These are phyloP conservation scores for Wallacemonas sp. DNA, from an alignment of 208 protist genomes.

Conservation along the genomic window DNA sequence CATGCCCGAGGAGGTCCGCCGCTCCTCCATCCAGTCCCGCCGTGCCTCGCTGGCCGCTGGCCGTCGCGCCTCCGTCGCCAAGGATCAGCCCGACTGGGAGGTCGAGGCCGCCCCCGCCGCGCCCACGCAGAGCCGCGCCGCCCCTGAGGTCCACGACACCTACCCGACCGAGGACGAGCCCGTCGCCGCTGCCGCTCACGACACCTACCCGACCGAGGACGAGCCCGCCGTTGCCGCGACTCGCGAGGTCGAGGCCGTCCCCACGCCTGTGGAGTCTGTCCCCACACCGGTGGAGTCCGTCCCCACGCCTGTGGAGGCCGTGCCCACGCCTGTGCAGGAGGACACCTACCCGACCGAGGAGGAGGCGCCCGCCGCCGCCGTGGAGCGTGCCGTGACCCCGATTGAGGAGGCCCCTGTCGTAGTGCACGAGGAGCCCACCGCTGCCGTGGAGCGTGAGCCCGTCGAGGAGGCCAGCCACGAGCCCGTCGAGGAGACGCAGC, in stretches of 20 bases:
- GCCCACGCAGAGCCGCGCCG: constrained; percentile 16
- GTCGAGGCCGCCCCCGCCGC: constrained; percentile 43
- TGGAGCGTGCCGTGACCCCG: background rate
- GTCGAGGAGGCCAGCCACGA: constrained; percentile 22
- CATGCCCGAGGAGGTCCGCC: constrained; percentile 64
- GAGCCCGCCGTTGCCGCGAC: background rate
- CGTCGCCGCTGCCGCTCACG: constrained; percentile 2
- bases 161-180: background rate
- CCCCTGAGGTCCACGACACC: background rate
- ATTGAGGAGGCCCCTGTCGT: constrained; percentile 11
- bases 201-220: background rate
- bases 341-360: background rate
- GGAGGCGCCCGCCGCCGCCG: background rate
- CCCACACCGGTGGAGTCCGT: background rate
- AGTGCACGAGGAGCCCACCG: constrained; percentile 14
- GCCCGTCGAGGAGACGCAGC: constrained; percentile 2
- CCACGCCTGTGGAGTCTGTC: background rate
- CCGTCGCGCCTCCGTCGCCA: constrained; percentile 31
- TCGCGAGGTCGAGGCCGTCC: background rate
- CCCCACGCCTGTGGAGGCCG: background rate
- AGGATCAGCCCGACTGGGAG: constrained; percentile 44
- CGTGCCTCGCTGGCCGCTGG: constrained; percentile 48
- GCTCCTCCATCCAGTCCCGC: constrained; percentile 46
- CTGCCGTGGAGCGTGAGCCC: constrained; percentile 10
- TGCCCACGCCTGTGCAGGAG: background rate